Conservation (phyloP, 2,329 filamentous ascomycete species). For the Fusarium sp. region DNA sequence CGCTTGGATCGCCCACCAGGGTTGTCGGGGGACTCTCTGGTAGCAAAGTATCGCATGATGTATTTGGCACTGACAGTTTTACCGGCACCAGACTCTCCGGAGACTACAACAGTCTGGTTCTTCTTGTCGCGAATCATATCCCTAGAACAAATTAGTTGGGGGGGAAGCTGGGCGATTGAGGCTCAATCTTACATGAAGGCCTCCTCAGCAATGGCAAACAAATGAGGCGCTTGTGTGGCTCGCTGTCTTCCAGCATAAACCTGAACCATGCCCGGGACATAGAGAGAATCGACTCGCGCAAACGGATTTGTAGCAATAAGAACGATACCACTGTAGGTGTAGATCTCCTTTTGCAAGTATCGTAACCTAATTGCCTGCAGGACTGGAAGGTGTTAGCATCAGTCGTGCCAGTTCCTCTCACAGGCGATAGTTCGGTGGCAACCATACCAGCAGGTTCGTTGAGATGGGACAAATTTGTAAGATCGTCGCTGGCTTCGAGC, state of each 20-base stretch:
- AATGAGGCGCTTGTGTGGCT: conserved; percentile 94
- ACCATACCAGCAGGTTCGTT: conserved; percentile 93
- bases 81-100: conserved; percentile 96
- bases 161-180: background rate
- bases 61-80: conserved; percentile 99
- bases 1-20: conserved; percentile 80
- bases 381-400: conserved; percentile 65
- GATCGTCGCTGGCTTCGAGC: conserved; percentile 97
- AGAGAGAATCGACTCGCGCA: conserved; percentile 95
- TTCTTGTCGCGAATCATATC: conserved; percentile 97
- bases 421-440: background rate
- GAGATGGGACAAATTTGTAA: conserved; percentile 96
- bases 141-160: conserved; percentile 62
- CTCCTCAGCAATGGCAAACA: conserved; percentile 99
- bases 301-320: conserved; percentile 99
- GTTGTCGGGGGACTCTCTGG: conserved; percentile 91
- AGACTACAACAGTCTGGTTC: conserved; percentile 99
- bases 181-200: conserved; percentile 80
- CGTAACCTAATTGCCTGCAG: conserved; percentile 96
- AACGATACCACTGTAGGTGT: conserved; percentile 99
- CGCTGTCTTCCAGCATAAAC: conserved; percentile 97
- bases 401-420: conserved; percentile 25
- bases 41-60: conserved; percentile 99
- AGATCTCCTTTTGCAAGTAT: conserved; percentile 98
- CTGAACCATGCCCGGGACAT: conserved; percentile 99